phyloP scores from a whole-genome alignment of 495 filamentous ascomycete species.

The Lasiosphaeriaceae sp. region DNA sequence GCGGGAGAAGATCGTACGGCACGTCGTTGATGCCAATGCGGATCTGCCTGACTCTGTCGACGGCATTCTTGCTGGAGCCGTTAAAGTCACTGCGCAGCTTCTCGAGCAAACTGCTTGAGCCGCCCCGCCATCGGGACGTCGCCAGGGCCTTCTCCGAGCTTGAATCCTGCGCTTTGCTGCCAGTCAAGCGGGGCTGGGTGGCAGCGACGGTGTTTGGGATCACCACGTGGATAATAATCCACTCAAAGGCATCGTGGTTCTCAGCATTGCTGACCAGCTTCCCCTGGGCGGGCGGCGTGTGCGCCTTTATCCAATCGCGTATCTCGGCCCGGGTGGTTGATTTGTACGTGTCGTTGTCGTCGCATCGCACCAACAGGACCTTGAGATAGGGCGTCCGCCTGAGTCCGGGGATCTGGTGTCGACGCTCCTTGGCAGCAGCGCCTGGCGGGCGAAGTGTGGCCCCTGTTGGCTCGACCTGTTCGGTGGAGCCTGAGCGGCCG shows the following conservation, averaged over 20 bases:
- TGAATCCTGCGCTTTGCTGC: conserved; percentile 32
- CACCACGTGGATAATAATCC: conserved; percentile 90
- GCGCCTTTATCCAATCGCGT: conserved; percentile 84
- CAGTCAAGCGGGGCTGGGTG: conserved; percentile 57
- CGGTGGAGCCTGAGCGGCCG: conserved; percentile 25
- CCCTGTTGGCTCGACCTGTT: conserved; percentile 27
- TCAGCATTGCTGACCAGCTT: conserved; percentile 45
- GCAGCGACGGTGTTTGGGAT: conserved; percentile 74
- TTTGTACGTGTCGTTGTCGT: conserved; percentile 94
- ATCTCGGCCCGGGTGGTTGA: conserved; percentile 67
- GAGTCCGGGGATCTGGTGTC: conserved; percentile 93
- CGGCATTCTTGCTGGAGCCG: conserved; percentile 66
- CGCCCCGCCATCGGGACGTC: conserved; percentile 69
- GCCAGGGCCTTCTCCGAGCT: conserved; percentile 34
- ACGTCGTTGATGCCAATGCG: conserved; percentile 64
- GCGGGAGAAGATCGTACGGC: conserved; percentile 52
- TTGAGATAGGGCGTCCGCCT: conserved; percentile 94
- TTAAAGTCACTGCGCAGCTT: conserved; percentile 93
- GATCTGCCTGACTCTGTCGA: conserved; percentile 83
- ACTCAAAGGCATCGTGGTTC: conserved; percentile 97
- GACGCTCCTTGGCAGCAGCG: conserved; percentile 49
- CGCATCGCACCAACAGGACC: conserved; percentile 80
- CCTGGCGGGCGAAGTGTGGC: conserved; percentile 19
- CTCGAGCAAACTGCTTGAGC: conserved; percentile 77
- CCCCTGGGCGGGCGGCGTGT: conserved; percentile 56